These are phyloP conservation scores for Astrocystis sublimbata DNA, from an alignment of 495 filamentous ascomycete genomes.

Conservation along the genomic window DNA sequence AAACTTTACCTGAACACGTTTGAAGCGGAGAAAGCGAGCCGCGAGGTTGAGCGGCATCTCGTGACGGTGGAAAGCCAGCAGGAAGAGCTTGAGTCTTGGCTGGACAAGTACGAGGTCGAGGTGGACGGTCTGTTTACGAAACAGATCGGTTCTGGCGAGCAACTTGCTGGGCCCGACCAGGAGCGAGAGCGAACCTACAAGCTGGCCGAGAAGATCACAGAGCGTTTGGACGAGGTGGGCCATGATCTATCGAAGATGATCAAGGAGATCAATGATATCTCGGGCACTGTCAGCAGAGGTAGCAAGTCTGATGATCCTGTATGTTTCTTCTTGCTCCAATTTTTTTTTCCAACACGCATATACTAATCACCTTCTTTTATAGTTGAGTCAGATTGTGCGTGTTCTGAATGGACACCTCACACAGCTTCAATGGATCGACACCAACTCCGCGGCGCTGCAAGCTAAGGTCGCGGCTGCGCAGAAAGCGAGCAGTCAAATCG, in stretches of 20 bases:
- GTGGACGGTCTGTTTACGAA: constrained; percentile 82
- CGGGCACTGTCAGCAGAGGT: constrained; percentile 79
- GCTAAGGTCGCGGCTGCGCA: constrained; percentile 76
- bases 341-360: constrained; percentile 20
- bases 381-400: constrained; percentile 91
- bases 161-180: constrained; percentile 81
- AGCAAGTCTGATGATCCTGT: constrained; percentile 90
- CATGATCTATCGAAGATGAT: constrained; percentile 93
- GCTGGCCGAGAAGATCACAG: constrained; percentile 85
- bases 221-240: constrained; percentile 85
- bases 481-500: constrained; percentile 68
- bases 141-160: constrained; percentile 62
- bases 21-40: constrained; percentile 85
- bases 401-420: constrained; percentile 90
- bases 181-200: constrained; percentile 94
- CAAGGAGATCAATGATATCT: constrained; percentile 92
- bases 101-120: constrained; percentile 87
- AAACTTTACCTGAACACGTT: constrained; percentile 83
- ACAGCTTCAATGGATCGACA: constrained; percentile 88
- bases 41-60: constrained; percentile 89
- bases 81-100: constrained; percentile 77
- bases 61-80: constrained; percentile 86
- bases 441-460: constrained; percentile 75
- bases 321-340: constrained; percentile 45
- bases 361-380: constrained; percentile 17